Percentiles rank a stretch among this genome's conserved stretches.
These are phyloP conservation scores for Aspergillus leporis DNA, from an alignment of 495 filamentous ascomycete species.

Conservation along the genomic window DNA sequence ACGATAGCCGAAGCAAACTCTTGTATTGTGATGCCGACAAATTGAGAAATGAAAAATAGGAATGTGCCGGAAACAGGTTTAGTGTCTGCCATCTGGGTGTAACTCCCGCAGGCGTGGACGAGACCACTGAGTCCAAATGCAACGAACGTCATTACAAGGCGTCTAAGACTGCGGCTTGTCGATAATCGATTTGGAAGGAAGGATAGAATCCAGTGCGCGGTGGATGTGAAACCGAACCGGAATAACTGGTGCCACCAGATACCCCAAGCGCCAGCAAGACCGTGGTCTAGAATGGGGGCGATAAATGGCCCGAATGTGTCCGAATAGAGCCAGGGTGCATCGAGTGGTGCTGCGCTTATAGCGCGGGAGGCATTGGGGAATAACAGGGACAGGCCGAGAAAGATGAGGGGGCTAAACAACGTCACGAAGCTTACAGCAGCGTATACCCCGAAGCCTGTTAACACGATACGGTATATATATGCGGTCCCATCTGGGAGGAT, in stretches of 20 bases:
- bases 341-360: slow-evolving; percentile 46
- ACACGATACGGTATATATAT: slow-evolving; percentile 47
- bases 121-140: slow-evolving; percentile 61
- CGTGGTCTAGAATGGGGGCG: slow-evolving; percentile 57
- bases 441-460: slow-evolving; percentile 52
- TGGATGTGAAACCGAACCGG: slow-evolving; percentile 66
- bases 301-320: slow-evolving; percentile 59
- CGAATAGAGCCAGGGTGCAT: slow-evolving; percentile 66
- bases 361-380: slow-evolving; percentile 38
- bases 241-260: slow-evolving; percentile 91
- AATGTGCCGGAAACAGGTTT: slow-evolving; percentile 42
- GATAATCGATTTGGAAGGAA: slow-evolving; percentile 28
- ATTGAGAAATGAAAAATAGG: slow-evolving; percentile 59
- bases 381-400: slow-evolving; percentile 53
- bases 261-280: slow-evolving; percentile 76
- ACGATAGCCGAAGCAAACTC: slow-evolving; percentile 26
- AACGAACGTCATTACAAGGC: slow-evolving; percentile 35
- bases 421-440: slow-evolving; percentile 56
- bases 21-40: slow-evolving; percentile 56
- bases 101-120: slow-evolving; percentile 60
- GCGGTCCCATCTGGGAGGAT: slow-evolving; percentile 34
- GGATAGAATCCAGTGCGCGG: slow-evolving; percentile 50
- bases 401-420: slow-evolving; percentile 54
- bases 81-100: slow-evolving; percentile 49
- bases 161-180: slow-evolving; percentile 19